Evolutionary conservation across 2,329 filamentous ascomycete genomes (phyloP).

Genomic region (Didymella glomerata): DNA sequence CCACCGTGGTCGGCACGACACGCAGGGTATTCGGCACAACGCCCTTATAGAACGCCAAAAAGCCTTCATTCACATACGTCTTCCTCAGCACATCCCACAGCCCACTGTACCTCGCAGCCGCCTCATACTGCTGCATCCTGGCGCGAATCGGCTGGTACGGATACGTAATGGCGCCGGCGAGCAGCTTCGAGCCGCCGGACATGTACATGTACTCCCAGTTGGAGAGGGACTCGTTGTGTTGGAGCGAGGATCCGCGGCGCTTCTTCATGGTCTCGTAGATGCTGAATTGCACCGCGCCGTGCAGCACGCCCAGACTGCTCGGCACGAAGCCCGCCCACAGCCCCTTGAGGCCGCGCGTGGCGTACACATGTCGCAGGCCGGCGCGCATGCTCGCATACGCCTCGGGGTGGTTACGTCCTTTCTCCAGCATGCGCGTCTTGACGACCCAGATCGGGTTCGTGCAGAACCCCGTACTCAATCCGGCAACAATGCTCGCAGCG

Average conservation of each 20-base stretch:
- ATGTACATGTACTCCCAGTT: constrained; percentile 83
- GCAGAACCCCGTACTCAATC: constrained; percentile 77
- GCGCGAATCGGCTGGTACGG: constrained; percentile 93
- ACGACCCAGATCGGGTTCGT: constrained; percentile 99
- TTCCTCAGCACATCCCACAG: constrained; percentile 75
- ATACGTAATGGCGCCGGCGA: constrained; percentile 90
- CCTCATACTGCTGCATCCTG: constrained; percentile 87
- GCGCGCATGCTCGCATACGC: constrained; percentile 82
- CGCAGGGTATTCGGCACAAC: constrained; percentile 87
- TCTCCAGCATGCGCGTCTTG: constrained; percentile 95
- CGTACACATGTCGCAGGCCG: constrained; percentile 72
- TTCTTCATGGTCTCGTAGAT: constrained; percentile 83
- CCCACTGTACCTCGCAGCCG: constrained; percentile 75
- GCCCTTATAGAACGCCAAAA: constrained; percentile 89
- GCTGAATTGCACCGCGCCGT: constrained; percentile 95
- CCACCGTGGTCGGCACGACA: constrained; percentile 93
- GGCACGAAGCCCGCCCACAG: constrained; percentile 90
- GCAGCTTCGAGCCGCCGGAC: constrained; percentile 82
- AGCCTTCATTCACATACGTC: constrained; percentile 81
- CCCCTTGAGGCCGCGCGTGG: constrained; percentile 75
- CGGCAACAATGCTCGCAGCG: constrained; percentile 71
- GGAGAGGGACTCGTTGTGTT: constrained; percentile 59
- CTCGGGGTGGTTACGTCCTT: constrained; percentile 74
- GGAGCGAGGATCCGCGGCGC: constrained; percentile 59
- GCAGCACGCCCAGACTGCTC: constrained; percentile 83